Evolutionary conservation across 257 asterid genomes (phyloP).

Genomic region (Solanum phureja): DNA sequence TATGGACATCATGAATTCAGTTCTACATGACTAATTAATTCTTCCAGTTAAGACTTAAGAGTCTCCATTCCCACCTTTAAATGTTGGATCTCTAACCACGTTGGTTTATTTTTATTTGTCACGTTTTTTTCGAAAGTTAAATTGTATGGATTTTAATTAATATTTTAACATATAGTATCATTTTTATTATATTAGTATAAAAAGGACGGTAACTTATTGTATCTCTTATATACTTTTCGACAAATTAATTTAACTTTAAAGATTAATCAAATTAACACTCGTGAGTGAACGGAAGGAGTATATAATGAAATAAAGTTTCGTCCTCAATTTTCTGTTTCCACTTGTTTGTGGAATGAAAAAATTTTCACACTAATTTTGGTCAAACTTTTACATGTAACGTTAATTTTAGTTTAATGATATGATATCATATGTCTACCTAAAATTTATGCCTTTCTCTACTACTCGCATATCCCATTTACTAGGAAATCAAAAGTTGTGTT

Average conservation of each 20-base stretch:
- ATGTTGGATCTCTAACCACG: neutral
- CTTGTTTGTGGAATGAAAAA: neutral
- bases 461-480: neutral
- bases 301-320: too few species aligned
- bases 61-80: neutral
- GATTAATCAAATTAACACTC: too few species aligned
- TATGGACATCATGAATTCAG: neutral
- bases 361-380: neutral
- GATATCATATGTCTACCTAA: neutral
- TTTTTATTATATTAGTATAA: too few species aligned
- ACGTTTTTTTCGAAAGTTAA: neutral
- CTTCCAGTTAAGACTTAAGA: neutral
- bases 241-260: too few species aligned
- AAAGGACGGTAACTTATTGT: fast-evolving
- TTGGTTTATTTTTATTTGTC: too few species aligned
- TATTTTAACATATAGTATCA: too few species aligned
- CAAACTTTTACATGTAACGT: neutral
- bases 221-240: too few species aligned
- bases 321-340: neutral
- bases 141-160: too few species aligned
- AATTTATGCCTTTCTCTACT: neutral
- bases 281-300: too few species aligned
- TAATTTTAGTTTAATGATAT: neutral
- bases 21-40: neutral
- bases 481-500: neutral